Percentiles rank a stretch among this genome's conserved stretches.
phyloP scores from a whole-genome alignment of 2,329 filamentous ascomycete species.

The Diaporthe vaccinii region DNA sequence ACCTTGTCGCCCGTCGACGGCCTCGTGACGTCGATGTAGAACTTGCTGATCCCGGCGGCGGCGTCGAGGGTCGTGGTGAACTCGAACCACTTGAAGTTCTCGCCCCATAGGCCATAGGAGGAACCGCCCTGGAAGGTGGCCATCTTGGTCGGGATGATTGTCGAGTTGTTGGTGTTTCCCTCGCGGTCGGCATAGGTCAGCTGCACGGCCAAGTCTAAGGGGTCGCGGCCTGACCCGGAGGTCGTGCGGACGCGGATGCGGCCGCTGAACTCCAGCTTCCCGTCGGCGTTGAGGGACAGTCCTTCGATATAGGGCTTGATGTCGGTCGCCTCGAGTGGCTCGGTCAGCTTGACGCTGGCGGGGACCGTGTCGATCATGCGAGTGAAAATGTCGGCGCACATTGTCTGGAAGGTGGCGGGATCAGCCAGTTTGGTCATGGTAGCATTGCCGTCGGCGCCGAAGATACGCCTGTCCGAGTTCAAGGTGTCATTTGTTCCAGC shows the following conservation, averaged over 20 bases:
- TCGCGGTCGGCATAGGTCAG: slow-evolving; percentile 43
- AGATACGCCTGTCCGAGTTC: slow-evolving; percentile 59
- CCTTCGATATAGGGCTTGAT: slow-evolving; percentile 50
- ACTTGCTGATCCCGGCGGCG: slow-evolving; percentile 49
- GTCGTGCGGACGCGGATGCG: slow-evolving; percentile 46
- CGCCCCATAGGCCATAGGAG: slow-evolving; percentile 45
- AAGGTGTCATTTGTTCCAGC: slow-evolving; percentile 54
- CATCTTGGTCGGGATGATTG: slow-evolving; percentile 1
- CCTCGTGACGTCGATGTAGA: slow-evolving; percentile 48
- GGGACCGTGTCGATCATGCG: slow-evolving; percentile 55
- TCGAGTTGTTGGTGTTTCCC: slow-evolving; percentile 27
- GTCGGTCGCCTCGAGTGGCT: slow-evolving; percentile 47
- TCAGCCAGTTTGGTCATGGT: slow-evolving; percentile 55
- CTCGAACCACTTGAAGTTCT: slow-evolving; percentile 50
- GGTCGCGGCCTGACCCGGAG: slow-evolving; percentile 42
- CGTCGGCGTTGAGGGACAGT: slow-evolving; percentile 47
- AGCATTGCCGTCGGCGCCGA: slow-evolving; percentile 59
- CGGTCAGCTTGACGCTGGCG: slow-evolving; percentile 46
- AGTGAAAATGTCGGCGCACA: slow-evolving; percentile 49
- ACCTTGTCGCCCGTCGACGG: not conserved
- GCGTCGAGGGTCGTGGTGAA: slow-evolving; percentile 47
- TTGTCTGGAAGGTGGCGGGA: slow-evolving; percentile 51
- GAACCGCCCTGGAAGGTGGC: slow-evolving; percentile 43
- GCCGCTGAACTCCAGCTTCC: slow-evolving; percentile 46
- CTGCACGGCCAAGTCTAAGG: slow-evolving; percentile 44